A percentile compares a stretch with the other conserved stretches of the same genome.
These are phyloP conservation scores for Przewalskia tangutica DNA, from an alignment of 257 asterid species.

Conservation along the genomic window DNA sequence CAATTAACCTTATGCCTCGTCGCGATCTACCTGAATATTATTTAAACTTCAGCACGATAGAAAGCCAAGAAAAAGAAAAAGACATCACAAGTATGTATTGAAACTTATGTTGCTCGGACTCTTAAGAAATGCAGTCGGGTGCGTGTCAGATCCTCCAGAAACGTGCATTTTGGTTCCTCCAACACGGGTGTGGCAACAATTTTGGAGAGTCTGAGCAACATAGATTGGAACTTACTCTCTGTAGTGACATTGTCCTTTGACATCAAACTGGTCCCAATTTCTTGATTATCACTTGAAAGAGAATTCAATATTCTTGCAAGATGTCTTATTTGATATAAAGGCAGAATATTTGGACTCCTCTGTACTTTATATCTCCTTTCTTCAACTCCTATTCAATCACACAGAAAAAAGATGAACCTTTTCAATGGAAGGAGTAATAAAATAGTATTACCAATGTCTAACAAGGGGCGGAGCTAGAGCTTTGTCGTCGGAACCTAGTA, in stretches of 20 bases:
- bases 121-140: no score
- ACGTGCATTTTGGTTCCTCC: no score
- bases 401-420: not conserved
- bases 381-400: not conserved
- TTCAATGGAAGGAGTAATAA: not conserved
- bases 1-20: constrained; percentile 16
- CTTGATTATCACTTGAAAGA: not conserved
- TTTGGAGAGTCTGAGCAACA: no score
- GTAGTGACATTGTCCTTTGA: not conserved
- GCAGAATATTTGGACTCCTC: constrained; percentile 2
- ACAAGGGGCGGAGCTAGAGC: not conserved
- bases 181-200: no score
- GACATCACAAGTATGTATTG: not conserved
- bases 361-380: not conserved
- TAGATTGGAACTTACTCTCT: constrained; percentile 6
- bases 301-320: constrained; percentile 21
- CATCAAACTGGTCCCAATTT: not conserved
- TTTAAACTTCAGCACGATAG: not conserved
- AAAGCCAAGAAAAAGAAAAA: not conserved
- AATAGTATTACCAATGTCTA: not conserved
- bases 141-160: no score
- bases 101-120: no score
- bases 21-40: constrained; percentile 8
- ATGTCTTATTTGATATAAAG: constrained; percentile 22
- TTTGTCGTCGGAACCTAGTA: no score